Base-by-base conservation (phyloP, 768 basidiomycete genomes). In the Suillus brevipes region DNA sequence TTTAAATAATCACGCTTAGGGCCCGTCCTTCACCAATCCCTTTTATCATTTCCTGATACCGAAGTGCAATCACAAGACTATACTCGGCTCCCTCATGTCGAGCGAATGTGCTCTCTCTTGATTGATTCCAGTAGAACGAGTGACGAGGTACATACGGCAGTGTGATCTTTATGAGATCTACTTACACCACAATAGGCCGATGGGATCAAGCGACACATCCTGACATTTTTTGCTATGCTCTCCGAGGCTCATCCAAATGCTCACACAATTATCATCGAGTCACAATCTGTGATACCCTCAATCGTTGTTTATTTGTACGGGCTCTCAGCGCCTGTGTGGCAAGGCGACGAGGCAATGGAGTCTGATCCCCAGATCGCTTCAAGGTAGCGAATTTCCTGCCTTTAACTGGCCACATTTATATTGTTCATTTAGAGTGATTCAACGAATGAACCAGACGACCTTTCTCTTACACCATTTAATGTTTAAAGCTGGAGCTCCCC, bases 381-480 rank as follows among this genome's bases (percentile, higher is more conserved):
- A 20, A 77, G 75, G 75, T 76, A 28, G 6, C n/a, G 18, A 28
- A 31, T 36, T 10, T 45, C 20, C 23, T 59, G 53, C 50, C 16
- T 52, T 52, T 8, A 31, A 20, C 10, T 49, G 10, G 45, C 12
- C 58, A 66, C 28, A 10, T 42, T 63, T 57, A 36, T 25, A 42
- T 55, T 13, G 62, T 69, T 66, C 23, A 68, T 61, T 55, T 8
- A 93, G 91, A 45, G 74, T 79, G 5, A 78, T 89, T 61, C 78
- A 77, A 23, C 79, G 79, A 7, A 74, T 89, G 52, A 82, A 81
- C 55, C 86, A 87, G 62, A 78, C 86, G 0, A 75, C 87, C 13
- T 79, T 85, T 62, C 77, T 94, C 31, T 77, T 94, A 10, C 84
- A 93, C 70, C 81, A 87, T 67, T 78, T 94, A 8, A 80, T 91